Conservation (phyloP, 2,329 filamentous ascomycete genomes). For the Piedraia hortae region DNA sequence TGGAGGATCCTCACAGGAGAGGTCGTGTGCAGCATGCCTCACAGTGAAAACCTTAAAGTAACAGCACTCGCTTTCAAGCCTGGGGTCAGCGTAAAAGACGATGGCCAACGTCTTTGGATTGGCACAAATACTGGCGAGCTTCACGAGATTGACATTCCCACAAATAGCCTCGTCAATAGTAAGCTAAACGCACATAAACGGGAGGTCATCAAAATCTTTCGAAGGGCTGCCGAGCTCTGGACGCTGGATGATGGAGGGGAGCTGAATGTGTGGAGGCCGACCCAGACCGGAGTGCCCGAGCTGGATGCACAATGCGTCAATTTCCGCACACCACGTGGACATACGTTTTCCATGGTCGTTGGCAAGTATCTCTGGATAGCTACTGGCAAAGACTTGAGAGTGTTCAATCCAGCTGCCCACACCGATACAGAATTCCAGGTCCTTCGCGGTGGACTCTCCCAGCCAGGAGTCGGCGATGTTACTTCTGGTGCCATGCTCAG, state of each 20-base stretch:
- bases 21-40: slow-evolving; percentile 49
- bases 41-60: slow-evolving; percentile 62
- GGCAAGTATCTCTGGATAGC: slow-evolving; percentile 70
- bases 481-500: slow-evolving; percentile 56
- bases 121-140: slow-evolving; percentile 74
- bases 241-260: slow-evolving; percentile 74
- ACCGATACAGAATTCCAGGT: slow-evolving; percentile 48
- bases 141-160: slow-evolving; percentile 59
- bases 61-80: slow-evolving; percentile 70
- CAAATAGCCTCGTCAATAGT: slow-evolving; percentile 39
- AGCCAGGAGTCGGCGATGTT: slow-evolving; percentile 56
- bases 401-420: slow-evolving; percentile 49
- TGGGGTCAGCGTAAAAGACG: slow-evolving; percentile 44
- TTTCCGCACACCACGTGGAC: slow-evolving; percentile 52
- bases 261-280: slow-evolving; percentile 64
- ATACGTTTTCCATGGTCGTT: slow-evolving; percentile 73
- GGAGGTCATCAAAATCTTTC: slow-evolving; percentile 61
- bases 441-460: slow-evolving; percentile 38
- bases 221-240: slow-evolving; percentile 77
- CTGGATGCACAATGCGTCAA: slow-evolving; percentile 46
- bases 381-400: slow-evolving; percentile 57
- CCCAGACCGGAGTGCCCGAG: slow-evolving; percentile 42
- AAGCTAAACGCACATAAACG: slow-evolving; percentile 48
- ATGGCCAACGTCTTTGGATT: slow-evolving; percentile 64
- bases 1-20: slow-evolving; percentile 73